Base-by-base conservation (phyloP, 495 filamentous ascomycete genomes). In the Daldinia concentrica region DNA sequence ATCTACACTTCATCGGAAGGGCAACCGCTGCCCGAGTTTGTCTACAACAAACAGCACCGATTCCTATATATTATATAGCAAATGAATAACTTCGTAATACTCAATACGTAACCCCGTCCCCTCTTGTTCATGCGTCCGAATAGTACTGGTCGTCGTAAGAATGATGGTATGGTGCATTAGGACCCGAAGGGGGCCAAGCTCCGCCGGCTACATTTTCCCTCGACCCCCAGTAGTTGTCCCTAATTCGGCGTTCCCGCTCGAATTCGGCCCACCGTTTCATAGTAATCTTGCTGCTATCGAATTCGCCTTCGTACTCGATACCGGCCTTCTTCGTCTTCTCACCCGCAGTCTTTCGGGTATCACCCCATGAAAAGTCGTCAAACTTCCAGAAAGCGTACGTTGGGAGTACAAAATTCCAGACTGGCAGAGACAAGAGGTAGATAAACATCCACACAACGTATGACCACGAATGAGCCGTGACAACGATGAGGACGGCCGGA, bases 361-460 rank as follows among this genome's bases (percentile, higher is more conserved):
- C 96, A 69, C 96, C 96, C 95, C 96, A 99, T 76, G 92, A 95
- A 84, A 99, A 99, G 81, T 99, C 96, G 76, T 99, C 96, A 78
- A 99, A 99, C 79, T 99, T 98, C 96, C 96, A 99, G 84, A 93
- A 99, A 6, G 96, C 92, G 75, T 99, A 99, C 15, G 87, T 87
- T 0, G 96, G 96, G 3, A 99, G 90, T 15, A 99, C 86, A 71
- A 98, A 96, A 80, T 99, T 99, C 96, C 96, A 99, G 63, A 99
- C 88, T 0, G 96, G 96, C 0, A 99, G 89, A 0, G 95, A 97
- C 45, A 93, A 37, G 17, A 99, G 89, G 71, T 99, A 99, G 79
- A 98, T 93, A 15, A 93, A 74, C 96, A 99, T 97, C 96, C 96
- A 99, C 39, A 91, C 77, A 30, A 99, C 91, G 76, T 99, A 99